These are phyloP conservation scores for Plasmodium gaboni DNA, from an alignment of 169 alveolate species.

Conservation along the genomic window DNA sequence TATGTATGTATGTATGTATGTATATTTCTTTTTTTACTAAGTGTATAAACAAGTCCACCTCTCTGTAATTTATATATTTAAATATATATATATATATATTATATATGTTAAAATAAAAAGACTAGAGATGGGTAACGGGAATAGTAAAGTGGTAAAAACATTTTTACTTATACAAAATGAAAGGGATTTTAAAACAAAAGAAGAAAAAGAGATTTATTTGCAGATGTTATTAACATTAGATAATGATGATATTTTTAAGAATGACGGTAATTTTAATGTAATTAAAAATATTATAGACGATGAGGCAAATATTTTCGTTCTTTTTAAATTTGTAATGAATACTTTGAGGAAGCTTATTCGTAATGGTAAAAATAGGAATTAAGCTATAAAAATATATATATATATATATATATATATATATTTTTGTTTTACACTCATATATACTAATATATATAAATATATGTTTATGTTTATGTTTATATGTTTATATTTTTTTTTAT, in stretches of 20 bases:
- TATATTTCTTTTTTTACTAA: not conserved
- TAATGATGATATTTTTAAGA: slow-evolving; percentile 10
- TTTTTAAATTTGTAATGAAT: slow-evolving; percentile 55
- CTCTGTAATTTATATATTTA: not conserved
- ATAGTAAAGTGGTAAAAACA: slow-evolving; percentile 15
- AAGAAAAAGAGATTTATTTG: slow-evolving; percentile 9
- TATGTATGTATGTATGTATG: not conserved
- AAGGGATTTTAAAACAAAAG: slow-evolving; percentile 9
- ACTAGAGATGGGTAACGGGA: slow-evolving; percentile 38
- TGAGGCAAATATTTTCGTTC: not conserved
- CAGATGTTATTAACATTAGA: slow-evolving; percentile 8
- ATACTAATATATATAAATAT: not conserved
- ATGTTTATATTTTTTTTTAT: not conserved
- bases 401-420: not conserved
- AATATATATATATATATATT: too few species aligned
- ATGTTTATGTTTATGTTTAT: not conserved
- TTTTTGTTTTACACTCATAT: not conserved
- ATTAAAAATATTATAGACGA: slow-evolving; percentile 28
- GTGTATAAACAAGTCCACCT: not conserved
- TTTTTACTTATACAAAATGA: slow-evolving; percentile 16
- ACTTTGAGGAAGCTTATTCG: slow-evolving; percentile 16
- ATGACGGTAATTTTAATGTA: slow-evolving; percentile 17
- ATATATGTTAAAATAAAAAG: too few species aligned
- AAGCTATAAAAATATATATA: not conserved
- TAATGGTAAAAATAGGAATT: not conserved